These are phyloP conservation scores for Pleomassaria siparia DNA, from an alignment of 2,329 filamentous ascomycete species.

Conservation along the genomic window DNA sequence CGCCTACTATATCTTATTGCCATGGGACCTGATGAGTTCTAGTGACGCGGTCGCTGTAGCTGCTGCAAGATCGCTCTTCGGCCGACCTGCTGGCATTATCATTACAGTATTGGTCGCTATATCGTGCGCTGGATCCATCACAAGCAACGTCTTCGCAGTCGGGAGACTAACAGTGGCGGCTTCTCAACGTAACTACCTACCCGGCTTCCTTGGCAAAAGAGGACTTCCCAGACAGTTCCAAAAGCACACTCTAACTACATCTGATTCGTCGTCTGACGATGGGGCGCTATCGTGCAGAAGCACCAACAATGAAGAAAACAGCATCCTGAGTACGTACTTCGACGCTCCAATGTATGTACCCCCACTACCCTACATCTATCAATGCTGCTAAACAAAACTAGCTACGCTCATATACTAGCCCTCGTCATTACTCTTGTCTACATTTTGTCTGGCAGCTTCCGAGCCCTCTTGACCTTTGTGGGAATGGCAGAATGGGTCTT, in stretches of 20 bases:
- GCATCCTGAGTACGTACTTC: conserved; percentile 8
- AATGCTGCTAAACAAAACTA: conserved; percentile 14
- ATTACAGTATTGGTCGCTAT: conserved; percentile 61
- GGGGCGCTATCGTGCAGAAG: neutral
- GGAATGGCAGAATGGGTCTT: conserved; percentile 56
- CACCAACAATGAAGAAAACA: neutral
- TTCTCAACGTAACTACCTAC: conserved; percentile 38
- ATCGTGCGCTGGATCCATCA: conserved; percentile 63
- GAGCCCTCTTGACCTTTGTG: conserved; percentile 58
- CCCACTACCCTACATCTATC: neutral
- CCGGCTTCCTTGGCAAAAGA: conserved; percentile 31
- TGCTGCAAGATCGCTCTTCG: conserved; percentile 54
- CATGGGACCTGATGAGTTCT: conserved; percentile 59
- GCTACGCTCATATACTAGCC: conserved; percentile 32
- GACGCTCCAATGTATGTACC: conserved; percentile 37
- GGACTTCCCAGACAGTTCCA: conserved; percentile 16
- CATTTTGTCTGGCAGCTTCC: conserved; percentile 63
- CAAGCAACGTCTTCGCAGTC: conserved; percentile 64
- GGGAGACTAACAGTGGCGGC: conserved; percentile 64
- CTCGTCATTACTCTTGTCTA: conserved; percentile 53
- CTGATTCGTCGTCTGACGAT: conserved; percentile 4
- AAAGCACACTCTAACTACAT: neutral
- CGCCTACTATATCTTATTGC: conserved; percentile 64
- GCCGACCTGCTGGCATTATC: conserved; percentile 55
- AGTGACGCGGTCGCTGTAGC: conserved; percentile 65